Evolutionary conservation across 768 basidiomycete species (phyloP).

Genomic region (Hericium coralloides): DNA sequence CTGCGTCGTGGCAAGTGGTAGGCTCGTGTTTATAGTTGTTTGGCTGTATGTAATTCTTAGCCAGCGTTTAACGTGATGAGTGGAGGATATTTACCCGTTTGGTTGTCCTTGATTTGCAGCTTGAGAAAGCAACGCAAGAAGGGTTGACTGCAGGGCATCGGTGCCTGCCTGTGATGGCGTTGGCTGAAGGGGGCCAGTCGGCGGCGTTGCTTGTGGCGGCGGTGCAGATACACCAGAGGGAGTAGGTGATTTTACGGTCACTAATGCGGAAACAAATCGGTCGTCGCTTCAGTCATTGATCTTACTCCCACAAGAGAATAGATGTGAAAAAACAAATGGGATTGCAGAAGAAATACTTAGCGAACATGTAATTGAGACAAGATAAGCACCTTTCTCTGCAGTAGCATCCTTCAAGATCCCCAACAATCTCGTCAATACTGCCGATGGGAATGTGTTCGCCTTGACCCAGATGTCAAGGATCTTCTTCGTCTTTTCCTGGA

Average conservation of each 20-base stretch:
- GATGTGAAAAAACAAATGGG: conserved; percentile 44
- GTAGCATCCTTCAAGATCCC: conserved; percentile 53
- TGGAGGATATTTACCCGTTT: background rate
- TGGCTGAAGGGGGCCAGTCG: conserved; percentile 11
- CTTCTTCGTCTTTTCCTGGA: conserved; percentile 94
- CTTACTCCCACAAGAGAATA: conserved; percentile 45
- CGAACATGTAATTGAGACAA: conserved; percentile 52
- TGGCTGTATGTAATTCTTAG: conserved; percentile 33
- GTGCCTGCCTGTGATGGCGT: too few relatives aligned
- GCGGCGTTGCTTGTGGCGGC: background rate
- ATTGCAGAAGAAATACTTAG: conserved; percentile 78
- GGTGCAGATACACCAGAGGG: conserved; percentile 8
- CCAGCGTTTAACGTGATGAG: too few relatives aligned
- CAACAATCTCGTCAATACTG: conserved; percentile 64
- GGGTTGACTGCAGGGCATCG: conserved; percentile 45
- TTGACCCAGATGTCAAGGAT: conserved; percentile 97
- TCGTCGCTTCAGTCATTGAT: conserved; percentile 53
- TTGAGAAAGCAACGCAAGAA: conserved; percentile 63
- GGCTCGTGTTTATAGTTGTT: conserved; percentile 46
- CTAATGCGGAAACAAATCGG: conserved; percentile 34
- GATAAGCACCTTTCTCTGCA: conserved; percentile 77
- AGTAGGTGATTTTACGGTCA: conserved; percentile 11
- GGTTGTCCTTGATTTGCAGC: conserved; percentile 35
- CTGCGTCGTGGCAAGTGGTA: conserved; percentile 23
- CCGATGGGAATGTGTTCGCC: conserved; percentile 76